A percentile compares a stretch with the other conserved stretches of the same genome.
Evolutionary conservation across 83 land plant genomes (phyloP).

Genomic region (Isoetes engelmannii): DNA sequence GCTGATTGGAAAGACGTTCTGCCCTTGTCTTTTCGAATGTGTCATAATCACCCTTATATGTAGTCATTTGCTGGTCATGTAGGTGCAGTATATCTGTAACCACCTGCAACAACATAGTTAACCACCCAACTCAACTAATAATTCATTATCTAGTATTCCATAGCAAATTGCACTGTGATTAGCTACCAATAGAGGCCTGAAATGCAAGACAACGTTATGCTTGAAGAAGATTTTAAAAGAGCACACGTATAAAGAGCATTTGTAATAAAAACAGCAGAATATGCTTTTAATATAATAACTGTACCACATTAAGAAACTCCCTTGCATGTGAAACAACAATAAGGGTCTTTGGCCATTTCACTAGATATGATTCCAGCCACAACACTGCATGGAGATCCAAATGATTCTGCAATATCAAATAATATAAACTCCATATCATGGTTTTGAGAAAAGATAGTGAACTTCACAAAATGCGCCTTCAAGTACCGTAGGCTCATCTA

Average conservation of each 20-base stretch:
- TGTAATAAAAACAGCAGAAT: too few species aligned
- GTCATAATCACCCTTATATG: slow-evolving; percentile 97
- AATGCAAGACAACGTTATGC: too few species aligned
- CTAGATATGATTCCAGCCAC: slow-evolving; percentile 89
- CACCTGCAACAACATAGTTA: slow-evolving; percentile 42
- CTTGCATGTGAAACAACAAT: slow-evolving; percentile 99
- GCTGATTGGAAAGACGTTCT: slow-evolving; percentile 83
- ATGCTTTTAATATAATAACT: not conserved
- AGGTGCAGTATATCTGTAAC: slow-evolving; percentile 90
- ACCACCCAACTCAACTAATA: too few species aligned
- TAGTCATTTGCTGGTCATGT: slow-evolving; percentile 63
- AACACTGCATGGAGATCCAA: slow-evolving; percentile 99
- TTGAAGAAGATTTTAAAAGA: too few species aligned
- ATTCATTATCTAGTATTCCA: too few species aligned
- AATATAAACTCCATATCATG: slow-evolving; percentile 1
- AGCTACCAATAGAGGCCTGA: too few species aligned
- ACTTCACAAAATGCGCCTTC: not conserved
- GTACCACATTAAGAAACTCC: slow-evolving; percentile 94
- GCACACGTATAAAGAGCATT: too few species aligned
- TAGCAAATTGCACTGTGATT: too few species aligned
- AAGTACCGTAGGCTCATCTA: slow-evolving; percentile 96
- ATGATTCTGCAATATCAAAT: slow-evolving; percentile 65
- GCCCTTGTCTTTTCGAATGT: slow-evolving; percentile 93
- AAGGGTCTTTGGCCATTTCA: slow-evolving; percentile 96
- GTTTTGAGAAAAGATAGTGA: not conserved